Evolutionary conservation across 1,284 basidiomycete genomes (phyloP).

Genomic region (Abortiporus biennis): DNA sequence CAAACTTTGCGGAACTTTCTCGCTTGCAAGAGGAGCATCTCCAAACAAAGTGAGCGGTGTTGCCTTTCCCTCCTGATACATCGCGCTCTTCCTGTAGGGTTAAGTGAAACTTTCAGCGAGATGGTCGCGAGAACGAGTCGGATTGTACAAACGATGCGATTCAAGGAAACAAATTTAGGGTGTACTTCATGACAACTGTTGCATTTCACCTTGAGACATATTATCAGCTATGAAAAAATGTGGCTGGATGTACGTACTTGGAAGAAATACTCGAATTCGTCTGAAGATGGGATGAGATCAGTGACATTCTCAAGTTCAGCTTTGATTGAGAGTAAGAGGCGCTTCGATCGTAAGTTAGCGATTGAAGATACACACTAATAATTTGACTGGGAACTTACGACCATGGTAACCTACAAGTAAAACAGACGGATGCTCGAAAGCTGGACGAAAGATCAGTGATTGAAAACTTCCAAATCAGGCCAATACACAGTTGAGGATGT

Average conservation of each 20-base stretch:
- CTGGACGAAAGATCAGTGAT: too few species aligned
- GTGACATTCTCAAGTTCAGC: slow-evolving; percentile 77
- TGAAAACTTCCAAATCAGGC: too few species aligned
- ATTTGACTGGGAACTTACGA: slow-evolving; percentile 20
- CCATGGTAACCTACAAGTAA: too few species aligned
- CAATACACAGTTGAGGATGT: too few species aligned
- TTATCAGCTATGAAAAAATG: background rate
- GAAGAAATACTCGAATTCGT: slow-evolving; percentile 76
- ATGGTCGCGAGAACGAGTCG: background rate
- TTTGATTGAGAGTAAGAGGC: slow-evolving; percentile 62
- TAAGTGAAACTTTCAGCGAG: background rate
- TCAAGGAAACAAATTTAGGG: slow-evolving; percentile 62
- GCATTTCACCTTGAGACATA: slow-evolving; percentile 59
- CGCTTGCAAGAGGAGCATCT: slow-evolving; percentile 69
- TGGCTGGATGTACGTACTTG: slow-evolving; percentile 34
- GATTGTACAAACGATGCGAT: slow-evolving; percentile 46
- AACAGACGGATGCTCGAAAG: too few species aligned
- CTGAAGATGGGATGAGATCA: slow-evolving; percentile 50
- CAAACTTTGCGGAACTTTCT: slow-evolving; percentile 77
- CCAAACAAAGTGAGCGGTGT: slow-evolving; percentile 75
- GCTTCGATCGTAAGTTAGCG: slow-evolving; percentile 25
- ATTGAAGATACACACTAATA: background rate
- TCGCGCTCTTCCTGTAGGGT: slow-evolving; percentile 52
- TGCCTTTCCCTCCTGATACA: slow-evolving; percentile 59
- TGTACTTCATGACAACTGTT: slow-evolving; percentile 71